Evolutionary conservation across 805 yeast species (phyloP), one percentile per base, ranked within the genome.

Genomic region (Ogataea polymorpha): DNA sequence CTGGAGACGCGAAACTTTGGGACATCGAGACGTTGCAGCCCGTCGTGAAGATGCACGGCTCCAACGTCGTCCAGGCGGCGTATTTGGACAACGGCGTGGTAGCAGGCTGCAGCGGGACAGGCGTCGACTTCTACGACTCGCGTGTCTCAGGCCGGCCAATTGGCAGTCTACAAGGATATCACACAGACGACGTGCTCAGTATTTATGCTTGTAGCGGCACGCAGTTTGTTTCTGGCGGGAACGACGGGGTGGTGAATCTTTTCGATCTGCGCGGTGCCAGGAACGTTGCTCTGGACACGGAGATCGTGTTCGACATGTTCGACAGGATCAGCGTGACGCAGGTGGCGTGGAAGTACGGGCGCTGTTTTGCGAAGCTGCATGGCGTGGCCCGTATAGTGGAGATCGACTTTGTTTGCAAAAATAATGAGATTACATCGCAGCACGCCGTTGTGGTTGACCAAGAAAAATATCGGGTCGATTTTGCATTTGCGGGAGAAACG

Each of bases 1-100:
- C 53, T 11, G 50, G 45, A 16, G 48, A 40, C 30, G 29, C 46
- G 34, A 48, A 46, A 27, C 14, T 50, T 13, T 48, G 48, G 49
- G 55, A 50, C 39, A 18, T 36, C 25, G 41, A 37, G 39, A 30
- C 29, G 18, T 16, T 32, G 15, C 26, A 23, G 21, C 37, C 20
- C 14, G 17, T 32, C 23, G 20, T 15, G 7, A 13, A 27, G 11
- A 11, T 35, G 23, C 20, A 32, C 20, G 41, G 39, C 14, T 16
- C 20, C n/a, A 35, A 32, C n/a, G 28, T 42, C 9, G 40, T 39
- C 14, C 41, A 39, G 41, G 43, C 45, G 9, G 25, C 23, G 6
- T 44, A 27, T 31, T 21, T 49, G 45, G 35, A 18, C 10, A 40
- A 46, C 26, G 44, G 42, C 4, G 23, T 47, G 40, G 32, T 47